Conservation (phyloP, 352 stramenopile species). For the Pythium brassicae region DNA sequence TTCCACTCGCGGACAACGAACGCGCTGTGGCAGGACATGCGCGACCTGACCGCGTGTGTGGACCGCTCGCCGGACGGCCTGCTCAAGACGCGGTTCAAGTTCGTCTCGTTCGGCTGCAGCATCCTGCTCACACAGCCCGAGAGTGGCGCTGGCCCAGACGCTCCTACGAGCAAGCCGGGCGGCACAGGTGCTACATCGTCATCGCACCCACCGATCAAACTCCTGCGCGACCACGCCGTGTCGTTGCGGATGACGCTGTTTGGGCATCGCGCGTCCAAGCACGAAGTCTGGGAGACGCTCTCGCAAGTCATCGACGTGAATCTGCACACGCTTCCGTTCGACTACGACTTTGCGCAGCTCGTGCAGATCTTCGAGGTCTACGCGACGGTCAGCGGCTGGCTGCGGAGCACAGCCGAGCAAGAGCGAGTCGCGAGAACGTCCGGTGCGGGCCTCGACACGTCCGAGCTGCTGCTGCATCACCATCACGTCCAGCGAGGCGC, state of each 20-base stretch:
- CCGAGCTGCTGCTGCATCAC: background rate
- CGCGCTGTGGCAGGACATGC: slow-evolving; percentile 62
- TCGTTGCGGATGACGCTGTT: slow-evolving; percentile 51
- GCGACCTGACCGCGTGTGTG: slow-evolving; percentile 45
- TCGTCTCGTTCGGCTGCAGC: slow-evolving; percentile 49
- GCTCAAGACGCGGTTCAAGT: slow-evolving; percentile 66
- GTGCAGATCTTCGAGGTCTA: slow-evolving; percentile 22
- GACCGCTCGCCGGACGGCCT: slow-evolving; percentile 55
- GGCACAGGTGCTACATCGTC: background rate
- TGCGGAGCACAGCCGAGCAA: slow-evolving; percentile 1
- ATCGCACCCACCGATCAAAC: slow-evolving; percentile 9
- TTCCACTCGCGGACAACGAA: slow-evolving; percentile 61
- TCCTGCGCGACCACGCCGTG: slow-evolving; percentile 45
- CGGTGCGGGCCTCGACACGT: slow-evolving; percentile 1
- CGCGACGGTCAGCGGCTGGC: slow-evolving; percentile 9
- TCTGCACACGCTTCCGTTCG: slow-evolving; percentile 38
- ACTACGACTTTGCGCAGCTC: slow-evolving; percentile 35
- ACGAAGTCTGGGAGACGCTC: slow-evolving; percentile 40
- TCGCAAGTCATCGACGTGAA: slow-evolving; percentile 60
- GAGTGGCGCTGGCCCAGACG: background rate
- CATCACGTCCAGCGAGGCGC: slow-evolving; percentile 6
- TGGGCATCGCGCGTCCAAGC: slow-evolving; percentile 33
- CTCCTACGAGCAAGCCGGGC: background rate
- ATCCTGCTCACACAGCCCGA: slow-evolving; percentile 21
- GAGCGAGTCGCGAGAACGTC: background rate